Evolutionary conservation across 1,139 yeast species (phyloP).

Genomic region (Blastobotrys raffinosifermentans): DNA sequence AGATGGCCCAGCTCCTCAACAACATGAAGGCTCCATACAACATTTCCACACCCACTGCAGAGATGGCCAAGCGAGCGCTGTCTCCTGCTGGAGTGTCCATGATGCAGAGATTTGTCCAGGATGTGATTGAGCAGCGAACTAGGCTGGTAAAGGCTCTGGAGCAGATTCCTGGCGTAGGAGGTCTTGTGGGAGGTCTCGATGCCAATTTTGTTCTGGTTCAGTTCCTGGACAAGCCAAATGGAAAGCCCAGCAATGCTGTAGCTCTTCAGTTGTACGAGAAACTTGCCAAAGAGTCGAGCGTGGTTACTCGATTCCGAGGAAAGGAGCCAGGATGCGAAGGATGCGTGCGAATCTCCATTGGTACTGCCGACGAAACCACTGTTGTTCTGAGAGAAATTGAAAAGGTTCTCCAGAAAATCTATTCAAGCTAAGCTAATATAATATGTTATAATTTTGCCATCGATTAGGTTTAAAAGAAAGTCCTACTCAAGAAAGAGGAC

Average conservation of each 20-base stretch:
- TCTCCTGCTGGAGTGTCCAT: constrained; percentile 47
- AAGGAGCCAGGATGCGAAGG: constrained; percentile 84
- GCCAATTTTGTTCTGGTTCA: constrained; percentile 79
- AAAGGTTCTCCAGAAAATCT: constrained; percentile 33
- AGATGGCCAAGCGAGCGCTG: constrained; percentile 70
- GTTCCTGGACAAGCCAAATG: constrained; percentile 50
- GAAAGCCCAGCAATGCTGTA: constrained; percentile 59
- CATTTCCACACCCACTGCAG: constrained; percentile 75
- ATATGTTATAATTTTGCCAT: constrained; percentile 1
- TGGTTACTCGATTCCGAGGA: constrained; percentile 90
- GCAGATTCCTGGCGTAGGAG: constrained; percentile 56
- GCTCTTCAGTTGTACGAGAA: constrained; percentile 62
- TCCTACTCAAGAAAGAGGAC: no score
- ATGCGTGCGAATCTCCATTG: constrained; percentile 78
- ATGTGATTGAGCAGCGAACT: constrained; percentile 51
- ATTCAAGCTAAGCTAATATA: constrained; percentile 5
- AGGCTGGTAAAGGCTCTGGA: constrained; percentile 49
- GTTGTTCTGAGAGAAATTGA: constrained; percentile 48
- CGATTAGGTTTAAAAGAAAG: no score
- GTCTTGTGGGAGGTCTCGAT: constrained; percentile 78
- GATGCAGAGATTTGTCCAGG: constrained; percentile 52
- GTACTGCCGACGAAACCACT: constrained; percentile 70
- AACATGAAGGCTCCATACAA: constrained; percentile 95
- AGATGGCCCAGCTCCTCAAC: constrained; percentile 63
- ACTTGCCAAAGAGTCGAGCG: constrained; percentile 65